Base-by-base conservation (phyloP, 1,139 yeast genomes). In the Lodderomyces elongisporus region DNA sequence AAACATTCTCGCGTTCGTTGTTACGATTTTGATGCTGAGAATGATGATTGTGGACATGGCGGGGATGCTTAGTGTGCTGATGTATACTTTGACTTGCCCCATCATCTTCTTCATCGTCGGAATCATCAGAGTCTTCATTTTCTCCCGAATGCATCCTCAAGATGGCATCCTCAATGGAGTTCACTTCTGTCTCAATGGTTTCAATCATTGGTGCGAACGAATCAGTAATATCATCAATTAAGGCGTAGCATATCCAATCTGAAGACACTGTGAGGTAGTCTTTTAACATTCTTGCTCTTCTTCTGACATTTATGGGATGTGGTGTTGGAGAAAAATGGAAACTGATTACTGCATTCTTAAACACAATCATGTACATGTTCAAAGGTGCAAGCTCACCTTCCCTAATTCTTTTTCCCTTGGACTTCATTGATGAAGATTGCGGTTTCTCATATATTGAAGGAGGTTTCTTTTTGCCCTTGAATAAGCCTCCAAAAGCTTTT, bases 121-220 rank as follows among this genome's bases (percentile, higher is more conserved):
- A 60, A 32, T 58, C 61, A 27, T 61, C 67, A 15, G 63, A 71
- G 33, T 66, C 67, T 30, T 62, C 64, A 14, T 62, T 57, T 26
- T 70, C 79, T 1, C 81, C 81, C 9, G 87, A 79, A 54, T 88
- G 94, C 93, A 89, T 83, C 36, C 73, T 70, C 45, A 89, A 65
- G 38, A 91, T 91, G 6, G 89, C 83, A 52, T 91, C 97, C 49
- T 91, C 98, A 40, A 91, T 91, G 12, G 78, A 71, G 52, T 88
- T 88, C 9, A 91, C 95, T 49, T 91, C 98, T 36, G 81, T 85
- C 52, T 91, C 97, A 34, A 91, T 87, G 30, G 91, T 77, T 40
- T 85, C 94, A 45, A 91, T 89, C 80, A 91, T 79, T 1, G 98
- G 98, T 0, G 94, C 97, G 67, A 87, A 91, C 0, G 95, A 93